Evolutionary conservation across 176 grass and related monocot species (phyloP).

Genomic region (Alopecurus myosuroides): DNA sequence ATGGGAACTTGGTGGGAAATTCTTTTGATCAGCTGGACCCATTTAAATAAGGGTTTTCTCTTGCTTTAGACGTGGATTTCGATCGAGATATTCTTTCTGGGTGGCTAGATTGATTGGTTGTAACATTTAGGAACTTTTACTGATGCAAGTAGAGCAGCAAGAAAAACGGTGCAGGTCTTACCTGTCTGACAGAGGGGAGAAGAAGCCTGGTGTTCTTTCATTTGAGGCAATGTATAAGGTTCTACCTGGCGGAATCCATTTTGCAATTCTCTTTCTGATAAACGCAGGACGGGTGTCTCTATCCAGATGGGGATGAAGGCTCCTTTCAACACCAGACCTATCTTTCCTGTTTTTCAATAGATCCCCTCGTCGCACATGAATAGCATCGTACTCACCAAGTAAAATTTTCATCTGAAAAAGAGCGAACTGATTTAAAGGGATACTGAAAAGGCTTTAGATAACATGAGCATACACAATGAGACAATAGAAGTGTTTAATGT

Average conservation of each 20-base stretch:
- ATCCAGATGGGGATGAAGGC: constrained; percentile 91
- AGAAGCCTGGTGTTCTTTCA: constrained; percentile 77
- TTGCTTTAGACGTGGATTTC: not conserved
- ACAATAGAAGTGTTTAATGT: not conserved
- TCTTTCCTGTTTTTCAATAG: constrained; percentile 86
- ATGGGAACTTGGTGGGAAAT: not conserved
- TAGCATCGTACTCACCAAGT: constrained; percentile 93
- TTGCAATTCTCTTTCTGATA: constrained; percentile 78
- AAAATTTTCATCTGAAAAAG: constrained; percentile 64
- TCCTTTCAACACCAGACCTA: constrained; percentile 74
- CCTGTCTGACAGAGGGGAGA: constrained; percentile 69
- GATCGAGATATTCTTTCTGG: not conserved
- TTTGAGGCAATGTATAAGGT: constrained; percentile 91
- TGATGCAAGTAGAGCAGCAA: not conserved
- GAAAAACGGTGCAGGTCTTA: constrained; percentile 6
- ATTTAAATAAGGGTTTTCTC: not conserved
- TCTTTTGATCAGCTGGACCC: not conserved
- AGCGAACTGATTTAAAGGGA: not conserved
- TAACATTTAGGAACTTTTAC: not conserved
- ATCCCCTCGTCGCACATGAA: constrained; percentile 95
- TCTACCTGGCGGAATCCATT: constrained; percentile 72
- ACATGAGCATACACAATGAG: constrained; percentile 14
- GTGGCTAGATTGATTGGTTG: not conserved
- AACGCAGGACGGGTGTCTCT: constrained; percentile 84
- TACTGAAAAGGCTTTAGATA: not conserved